Conservation (phyloP, 225 moss, liverwort and hornwort genomes). For the Anthoceros angustus region DNA sequence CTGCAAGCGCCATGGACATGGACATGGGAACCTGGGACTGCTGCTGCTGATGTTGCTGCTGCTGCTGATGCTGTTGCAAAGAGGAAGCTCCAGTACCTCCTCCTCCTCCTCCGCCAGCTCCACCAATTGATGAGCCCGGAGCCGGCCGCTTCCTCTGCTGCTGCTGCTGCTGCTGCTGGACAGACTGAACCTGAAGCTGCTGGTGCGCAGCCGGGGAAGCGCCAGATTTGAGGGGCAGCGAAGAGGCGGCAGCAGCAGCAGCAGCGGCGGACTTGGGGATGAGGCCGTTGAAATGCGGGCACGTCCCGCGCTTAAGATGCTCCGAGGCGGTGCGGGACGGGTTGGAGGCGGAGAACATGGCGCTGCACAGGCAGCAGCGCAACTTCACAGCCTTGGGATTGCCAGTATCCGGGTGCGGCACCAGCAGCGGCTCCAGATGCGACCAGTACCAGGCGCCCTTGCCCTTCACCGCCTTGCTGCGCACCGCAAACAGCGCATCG, state of each 20-base stretch:
- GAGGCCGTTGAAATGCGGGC: constrained; percentile 77
- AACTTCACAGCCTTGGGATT: constrained; percentile 74
- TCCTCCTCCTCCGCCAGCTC: background rate
- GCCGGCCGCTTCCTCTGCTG: constrained; percentile 37
- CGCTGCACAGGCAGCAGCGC: constrained; percentile 84
- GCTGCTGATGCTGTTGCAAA: background rate
- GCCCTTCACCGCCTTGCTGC: constrained; percentile 85
- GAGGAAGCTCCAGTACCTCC: background rate
- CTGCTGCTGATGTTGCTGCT: constrained; percentile 17
- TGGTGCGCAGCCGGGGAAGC: too few relatives aligned
- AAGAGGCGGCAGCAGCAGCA: constrained; percentile 17
- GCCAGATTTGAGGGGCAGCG: too few relatives aligned
- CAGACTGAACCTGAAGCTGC: too few relatives aligned
- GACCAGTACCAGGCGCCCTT: constrained; percentile 95
- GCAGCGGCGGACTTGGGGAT: constrained; percentile 29
- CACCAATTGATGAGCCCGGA: constrained; percentile 7
- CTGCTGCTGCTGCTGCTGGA: background rate
- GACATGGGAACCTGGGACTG: constrained; percentile 6
- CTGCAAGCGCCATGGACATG: too few relatives aligned
- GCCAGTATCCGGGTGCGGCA: constrained; percentile 64
- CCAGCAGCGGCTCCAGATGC: constrained; percentile 66
- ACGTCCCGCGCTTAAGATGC: constrained; percentile 83
- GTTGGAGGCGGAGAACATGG: constrained; percentile 92
- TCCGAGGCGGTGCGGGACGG: constrained; percentile 87
- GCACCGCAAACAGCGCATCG: constrained; percentile 68